These are phyloP conservation scores for Pestalotiopsis sp. DNA, from an alignment of 2,329 filamentous ascomycete genomes.

Conservation along the genomic window DNA sequence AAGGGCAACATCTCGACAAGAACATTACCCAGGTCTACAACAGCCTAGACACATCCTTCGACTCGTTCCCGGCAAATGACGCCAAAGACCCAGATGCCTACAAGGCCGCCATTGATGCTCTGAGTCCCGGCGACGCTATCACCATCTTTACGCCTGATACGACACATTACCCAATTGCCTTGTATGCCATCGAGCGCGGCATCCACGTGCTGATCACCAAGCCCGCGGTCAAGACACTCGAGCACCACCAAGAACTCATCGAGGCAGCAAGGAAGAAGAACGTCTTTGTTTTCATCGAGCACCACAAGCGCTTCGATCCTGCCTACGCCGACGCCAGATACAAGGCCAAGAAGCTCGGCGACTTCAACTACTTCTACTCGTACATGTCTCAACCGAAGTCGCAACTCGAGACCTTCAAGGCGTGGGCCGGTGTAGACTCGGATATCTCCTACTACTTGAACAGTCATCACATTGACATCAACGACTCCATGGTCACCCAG, in stretches of 20 bases:
- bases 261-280: conserved; percentile 71
- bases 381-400: conserved; percentile 96
- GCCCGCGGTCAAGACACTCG: conserved; percentile 83
- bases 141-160: conserved; percentile 96
- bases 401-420: conserved; percentile 91
- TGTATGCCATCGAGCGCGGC: conserved; percentile 86
- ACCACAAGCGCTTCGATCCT: conserved; percentile 95
- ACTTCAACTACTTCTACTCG: conserved; percentile 98
- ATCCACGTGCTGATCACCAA: conserved; percentile 95
- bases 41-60: conserved; percentile 81
- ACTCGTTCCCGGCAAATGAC: conserved; percentile 79
- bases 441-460: conserved; percentile 98
- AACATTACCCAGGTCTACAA: conserved; percentile 92
- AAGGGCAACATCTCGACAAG: conserved; percentile 80
- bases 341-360: conserved; percentile 75
- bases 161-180: conserved; percentile 88
- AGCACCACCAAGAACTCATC: conserved; percentile 77
- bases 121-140: conserved; percentile 82
- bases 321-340: conserved; percentile 87
- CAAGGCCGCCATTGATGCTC: conserved; percentile 83
- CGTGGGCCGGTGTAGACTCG: conserved; percentile 88
- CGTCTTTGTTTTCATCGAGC: conserved; percentile 92
- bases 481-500: conserved; percentile 83
- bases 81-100: conserved; percentile 78
- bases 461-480: conserved; percentile 90